A percentile compares a stretch with the other conserved stretches of the same genome.
Conservation (phyloP, 345 rosid genomes). For the Salix udensis region DNA sequence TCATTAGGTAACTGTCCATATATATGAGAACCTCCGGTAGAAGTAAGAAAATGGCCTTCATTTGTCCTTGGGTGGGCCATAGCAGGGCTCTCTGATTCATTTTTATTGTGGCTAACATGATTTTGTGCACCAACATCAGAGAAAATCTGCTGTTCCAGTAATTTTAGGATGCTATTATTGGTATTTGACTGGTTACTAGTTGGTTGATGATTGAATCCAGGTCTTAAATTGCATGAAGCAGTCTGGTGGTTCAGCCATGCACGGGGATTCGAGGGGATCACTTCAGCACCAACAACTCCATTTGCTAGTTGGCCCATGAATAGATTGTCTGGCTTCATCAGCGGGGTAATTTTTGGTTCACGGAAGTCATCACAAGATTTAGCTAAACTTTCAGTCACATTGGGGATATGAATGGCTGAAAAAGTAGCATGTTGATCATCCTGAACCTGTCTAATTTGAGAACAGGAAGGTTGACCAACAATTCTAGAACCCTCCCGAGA, state of each 20-base stretch:
- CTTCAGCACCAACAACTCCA: conserved; percentile 41
- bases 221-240: conserved; percentile 26
- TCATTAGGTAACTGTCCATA: conserved; percentile 11
- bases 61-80: conserved; percentile 16
- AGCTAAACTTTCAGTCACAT: conserved; percentile 7
- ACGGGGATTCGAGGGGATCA: conserved; percentile 40
- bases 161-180: conserved; percentile 12
- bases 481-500: conserved; percentile 25
- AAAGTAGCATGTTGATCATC: conserved; percentile 20
- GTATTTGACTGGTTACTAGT: neutral
- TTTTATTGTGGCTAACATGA: conserved; percentile 14
- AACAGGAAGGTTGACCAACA: conserved; percentile 20
- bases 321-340: conserved; percentile 5
- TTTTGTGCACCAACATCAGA: conserved; percentile 23
- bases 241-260: conserved; percentile 49
- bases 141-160: conserved; percentile 38
- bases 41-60: conserved; percentile 9
- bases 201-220: conserved; percentile 19
- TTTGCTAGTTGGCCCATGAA: conserved; percentile 19
- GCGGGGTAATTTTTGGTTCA: conserved; percentile 14
- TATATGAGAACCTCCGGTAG: conserved; percentile 19
- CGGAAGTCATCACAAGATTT: conserved; percentile 7
- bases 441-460: conserved; percentile 20
- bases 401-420: conserved; percentile 21
- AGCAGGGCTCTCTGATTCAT: conserved; percentile 11